phyloP scores from a whole-genome alignment of 768 basidiomycete species.

The Harrya chromipes region DNA sequence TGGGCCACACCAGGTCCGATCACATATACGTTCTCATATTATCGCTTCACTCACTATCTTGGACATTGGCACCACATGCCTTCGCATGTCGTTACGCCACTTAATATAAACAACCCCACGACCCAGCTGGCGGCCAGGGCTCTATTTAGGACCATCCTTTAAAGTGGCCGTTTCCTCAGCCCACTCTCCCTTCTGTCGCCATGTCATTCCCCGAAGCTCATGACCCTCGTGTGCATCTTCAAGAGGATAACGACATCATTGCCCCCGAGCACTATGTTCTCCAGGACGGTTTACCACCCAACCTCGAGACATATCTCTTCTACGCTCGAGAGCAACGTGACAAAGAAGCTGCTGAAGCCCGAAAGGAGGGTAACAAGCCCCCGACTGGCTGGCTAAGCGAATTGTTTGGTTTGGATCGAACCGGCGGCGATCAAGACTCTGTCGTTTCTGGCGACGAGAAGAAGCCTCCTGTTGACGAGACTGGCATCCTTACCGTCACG shows the following conservation, averaged over 20 bases:
- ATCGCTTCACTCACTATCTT: no score
- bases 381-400: conserved; percentile 18
- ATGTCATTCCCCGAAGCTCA: conserved; percentile 22
- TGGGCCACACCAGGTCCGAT: no score
- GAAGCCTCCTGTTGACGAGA: conserved; percentile 14
- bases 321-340: conserved; percentile 31
- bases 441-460: conserved; percentile 31
- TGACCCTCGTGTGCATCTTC: conserved; percentile 14
- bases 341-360: conserved; percentile 23
- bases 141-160: not conserved
- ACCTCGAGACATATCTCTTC: conserved; percentile 32
- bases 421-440: conserved; percentile 27
- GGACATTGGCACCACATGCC: not conserved
- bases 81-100: not conserved
- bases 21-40: no score
- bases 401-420: conserved; percentile 21
- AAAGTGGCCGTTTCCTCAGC: not conserved
- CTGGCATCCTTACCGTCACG: conserved; percentile 23
- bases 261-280: conserved; percentile 19
- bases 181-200: not conserved
- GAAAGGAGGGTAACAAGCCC: conserved; percentile 5
- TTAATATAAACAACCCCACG: not conserved
- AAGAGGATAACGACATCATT: conserved; percentile 1
- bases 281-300: conserved; percentile 23
- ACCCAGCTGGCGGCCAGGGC: not conserved